phyloP scores from a whole-genome alignment of 1,139 yeast species.

The Debaryomycetaceae sp. region DNA sequence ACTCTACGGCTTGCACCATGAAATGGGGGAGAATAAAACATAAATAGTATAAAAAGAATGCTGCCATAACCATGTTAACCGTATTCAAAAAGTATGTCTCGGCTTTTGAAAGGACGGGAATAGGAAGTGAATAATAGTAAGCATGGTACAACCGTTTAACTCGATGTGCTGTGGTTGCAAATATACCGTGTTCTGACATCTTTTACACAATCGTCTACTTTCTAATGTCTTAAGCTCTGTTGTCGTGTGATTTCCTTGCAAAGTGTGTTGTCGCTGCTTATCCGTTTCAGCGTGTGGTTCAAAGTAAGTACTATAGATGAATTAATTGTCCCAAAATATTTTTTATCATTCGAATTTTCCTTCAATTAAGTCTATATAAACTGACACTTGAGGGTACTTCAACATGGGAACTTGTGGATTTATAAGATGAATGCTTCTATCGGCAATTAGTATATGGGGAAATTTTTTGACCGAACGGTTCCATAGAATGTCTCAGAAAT shows the following conservation, averaged over 20 bases:
- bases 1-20: conserved; percentile 13
- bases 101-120: conserved; percentile 24
- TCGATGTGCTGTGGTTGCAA: neutral
- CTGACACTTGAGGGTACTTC: too few species aligned
- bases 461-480: neutral
- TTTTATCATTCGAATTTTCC: too few species aligned
- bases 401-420: too few species aligned
- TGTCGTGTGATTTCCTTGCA: too few species aligned
- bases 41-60: conserved; percentile 16
- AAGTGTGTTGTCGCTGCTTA: too few species aligned
- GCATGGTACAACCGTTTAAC: conserved; percentile 12
- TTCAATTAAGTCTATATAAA: too few species aligned
- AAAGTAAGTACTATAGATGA: too few species aligned
- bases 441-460: too few species aligned
- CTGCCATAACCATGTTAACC: conserved; percentile 13
- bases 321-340: too few species aligned
- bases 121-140: conserved; percentile 26
- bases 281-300: too few species aligned
- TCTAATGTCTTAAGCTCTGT: too few species aligned
- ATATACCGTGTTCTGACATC: neutral
- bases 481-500: neutral
- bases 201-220: neutral
- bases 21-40: conserved; percentile 14
- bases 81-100: conserved; percentile 21
- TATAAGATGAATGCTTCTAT: too few species aligned